Percentiles rank a stretch among this genome's conserved stretches.
Evolutionary conservation across 2,329 filamentous ascomycete species (phyloP).

Genomic region (Botrytis fragariae): DNA sequence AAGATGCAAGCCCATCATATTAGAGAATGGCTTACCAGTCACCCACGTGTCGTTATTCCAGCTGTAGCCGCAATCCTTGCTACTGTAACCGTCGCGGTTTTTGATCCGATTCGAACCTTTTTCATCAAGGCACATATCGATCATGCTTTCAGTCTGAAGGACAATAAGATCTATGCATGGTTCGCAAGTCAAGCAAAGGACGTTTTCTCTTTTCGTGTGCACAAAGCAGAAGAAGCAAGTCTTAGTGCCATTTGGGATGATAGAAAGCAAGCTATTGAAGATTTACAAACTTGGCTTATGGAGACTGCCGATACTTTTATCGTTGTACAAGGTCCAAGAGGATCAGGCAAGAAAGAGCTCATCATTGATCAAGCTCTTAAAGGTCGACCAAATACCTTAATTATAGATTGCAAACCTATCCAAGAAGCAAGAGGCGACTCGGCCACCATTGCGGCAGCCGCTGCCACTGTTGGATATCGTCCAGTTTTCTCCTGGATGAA

Average conservation of each 20-base stretch:
- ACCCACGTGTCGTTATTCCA: slow-evolving; percentile 79
- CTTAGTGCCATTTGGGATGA: slow-evolving; percentile 61
- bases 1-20: slow-evolving; percentile 75
- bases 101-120: slow-evolving; percentile 91
- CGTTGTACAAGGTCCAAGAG: slow-evolving; percentile 86
- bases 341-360: slow-evolving; percentile 86
- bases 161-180: slow-evolving; percentile 76
- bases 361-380: slow-evolving; percentile 81
- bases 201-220: slow-evolving; percentile 57
- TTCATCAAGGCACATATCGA: slow-evolving; percentile 89
- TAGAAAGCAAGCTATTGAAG: slow-evolving; percentile 74
- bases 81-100: slow-evolving; percentile 79
- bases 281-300: slow-evolving; percentile 80
- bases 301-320: slow-evolving; percentile 91
- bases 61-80: slow-evolving; percentile 77
- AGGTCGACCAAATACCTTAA: slow-evolving; percentile 70
- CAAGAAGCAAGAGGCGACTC: slow-evolving; percentile 87
- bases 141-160: slow-evolving; percentile 68
- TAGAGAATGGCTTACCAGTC: slow-evolving; percentile 81
- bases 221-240: slow-evolving; percentile 62
- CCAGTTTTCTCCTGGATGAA: slow-evolving; percentile 98
- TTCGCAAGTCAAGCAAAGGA: slow-evolving; percentile 70
- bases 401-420: slow-evolving; percentile 91
- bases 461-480: slow-evolving; percentile 80
- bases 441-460: slow-evolving; percentile 78